phyloP scores from a whole-genome alignment of 495 filamentous ascomycete genomes.

The Margaritispora aquatica region DNA sequence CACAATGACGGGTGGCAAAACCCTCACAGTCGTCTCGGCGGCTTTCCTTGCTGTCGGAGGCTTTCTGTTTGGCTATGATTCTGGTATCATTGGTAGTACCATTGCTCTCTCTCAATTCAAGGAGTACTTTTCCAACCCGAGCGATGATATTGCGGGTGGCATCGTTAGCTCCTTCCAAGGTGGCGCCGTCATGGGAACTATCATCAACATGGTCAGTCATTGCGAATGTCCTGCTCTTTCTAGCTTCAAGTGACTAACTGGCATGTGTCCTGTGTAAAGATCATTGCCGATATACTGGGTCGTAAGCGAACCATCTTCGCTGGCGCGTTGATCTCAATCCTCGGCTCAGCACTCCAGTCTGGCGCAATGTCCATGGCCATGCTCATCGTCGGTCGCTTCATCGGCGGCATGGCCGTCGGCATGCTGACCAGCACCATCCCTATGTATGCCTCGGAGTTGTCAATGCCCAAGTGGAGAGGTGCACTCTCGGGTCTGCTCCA shows the following conservation, averaged over 20 bases:
- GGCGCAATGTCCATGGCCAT: conserved; percentile 11
- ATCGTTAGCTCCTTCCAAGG: conserved; percentile 15
- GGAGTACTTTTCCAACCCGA: conserved; percentile 9
- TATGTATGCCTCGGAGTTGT: conserved; percentile 34
- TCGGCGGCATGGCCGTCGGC: conserved; percentile 39
- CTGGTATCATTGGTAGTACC: conserved; percentile 15
- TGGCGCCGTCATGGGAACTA: conserved; percentile 1
- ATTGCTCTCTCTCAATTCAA: conserved; percentile 15
- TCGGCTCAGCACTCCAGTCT: conserved; percentile 18
- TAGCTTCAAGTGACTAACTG: not conserved
- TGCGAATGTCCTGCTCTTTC: not conserved
- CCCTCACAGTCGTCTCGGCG: not conserved
- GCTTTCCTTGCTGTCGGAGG: conserved; percentile 1
- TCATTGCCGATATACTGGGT: conserved; percentile 12
- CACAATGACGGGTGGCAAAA: not conserved
- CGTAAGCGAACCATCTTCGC: conserved; percentile 13
- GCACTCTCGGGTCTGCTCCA: conserved; percentile 12
- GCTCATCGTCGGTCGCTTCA: conserved; percentile 33
- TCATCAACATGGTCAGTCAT: not conserved
- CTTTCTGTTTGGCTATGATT: conserved; percentile 20
- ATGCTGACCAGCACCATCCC: conserved; percentile 27
- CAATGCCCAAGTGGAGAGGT: conserved; percentile 7
- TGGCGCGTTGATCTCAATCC: conserved; percentile 9
- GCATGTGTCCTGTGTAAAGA: conserved; percentile 8
- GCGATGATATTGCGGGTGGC: conserved; percentile 1